A percentile compares a stretch with the other conserved stretches of the same genome.
These are phyloP conservation scores for Termitomyces bulborhizus DNA, from an alignment of 768 basidiomycete genomes.

Conservation along the genomic window DNA sequence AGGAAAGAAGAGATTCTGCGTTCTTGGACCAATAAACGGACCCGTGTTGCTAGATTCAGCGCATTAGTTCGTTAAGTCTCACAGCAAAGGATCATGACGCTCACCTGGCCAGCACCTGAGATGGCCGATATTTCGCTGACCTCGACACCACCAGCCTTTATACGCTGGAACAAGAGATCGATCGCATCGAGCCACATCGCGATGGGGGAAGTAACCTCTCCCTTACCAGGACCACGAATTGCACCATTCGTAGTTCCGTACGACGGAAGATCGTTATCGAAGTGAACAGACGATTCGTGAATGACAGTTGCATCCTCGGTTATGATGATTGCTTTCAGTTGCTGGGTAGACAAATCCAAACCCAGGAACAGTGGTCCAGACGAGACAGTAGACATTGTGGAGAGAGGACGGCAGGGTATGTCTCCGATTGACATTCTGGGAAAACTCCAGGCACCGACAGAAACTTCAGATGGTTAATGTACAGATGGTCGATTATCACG, in stretches of 20 bases:
- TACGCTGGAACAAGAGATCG: constrained; percentile 64
- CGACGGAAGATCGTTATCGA: constrained; percentile 71
- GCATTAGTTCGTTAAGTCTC: background rate
- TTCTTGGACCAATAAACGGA: constrained; percentile 74
- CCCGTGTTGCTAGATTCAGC: constrained; percentile 64
- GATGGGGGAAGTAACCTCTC: constrained; percentile 77
- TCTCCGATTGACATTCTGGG: background rate
- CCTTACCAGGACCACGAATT: constrained; percentile 53
- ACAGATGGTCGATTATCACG: background rate
- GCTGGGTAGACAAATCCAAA: constrained; percentile 83
- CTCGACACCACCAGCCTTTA: constrained; percentile 54
- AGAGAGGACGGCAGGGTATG: background rate
- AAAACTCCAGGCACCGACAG: background rate
- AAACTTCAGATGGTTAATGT: background rate
- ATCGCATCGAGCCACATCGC: constrained; percentile 83
- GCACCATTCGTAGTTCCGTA: constrained; percentile 65
- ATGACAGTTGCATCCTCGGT: constrained; percentile 50
- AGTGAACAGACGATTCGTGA: constrained; percentile 69
- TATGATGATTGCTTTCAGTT: constrained; percentile 71
- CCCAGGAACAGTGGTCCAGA: constrained; percentile 54
- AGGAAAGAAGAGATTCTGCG: constrained; percentile 45
- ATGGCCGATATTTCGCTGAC: constrained; percentile 54
- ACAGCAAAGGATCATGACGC: constrained; percentile 7
- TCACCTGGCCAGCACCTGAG: constrained; percentile 76
- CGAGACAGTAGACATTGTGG: constrained; percentile 7